Conservation (phyloP, 2,329 filamentous ascomycete species). For the Fusarium veterinarium region DNA sequence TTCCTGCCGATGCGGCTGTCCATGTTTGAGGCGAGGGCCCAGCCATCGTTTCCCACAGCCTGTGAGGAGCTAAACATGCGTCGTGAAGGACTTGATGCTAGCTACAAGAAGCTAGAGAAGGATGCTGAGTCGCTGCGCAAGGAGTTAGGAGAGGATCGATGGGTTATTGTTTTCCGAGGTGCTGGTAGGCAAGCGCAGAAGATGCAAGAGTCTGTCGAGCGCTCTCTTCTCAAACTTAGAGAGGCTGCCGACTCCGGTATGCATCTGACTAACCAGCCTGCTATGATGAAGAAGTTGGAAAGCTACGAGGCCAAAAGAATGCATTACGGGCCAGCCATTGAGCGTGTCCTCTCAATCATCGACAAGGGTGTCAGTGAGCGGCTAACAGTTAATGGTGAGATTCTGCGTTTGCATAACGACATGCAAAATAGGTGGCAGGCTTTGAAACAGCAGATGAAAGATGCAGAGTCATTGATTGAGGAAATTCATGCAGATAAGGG, state of each 20-base stretch:
- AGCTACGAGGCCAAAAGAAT: constrained; percentile 95
- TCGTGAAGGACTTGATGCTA: constrained; percentile 79
- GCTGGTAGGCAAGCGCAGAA: constrained; percentile 92
- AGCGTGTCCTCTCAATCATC: constrained; percentile 90
- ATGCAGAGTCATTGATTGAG: constrained; percentile 80
- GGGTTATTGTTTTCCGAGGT: constrained; percentile 95
- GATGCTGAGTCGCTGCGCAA: constrained; percentile 91
- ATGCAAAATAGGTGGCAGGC: constrained; percentile 85
- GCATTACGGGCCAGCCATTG: constrained; percentile 94
- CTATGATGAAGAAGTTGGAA: constrained; percentile 84
- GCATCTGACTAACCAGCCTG: constrained; percentile 76
- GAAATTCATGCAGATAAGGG: constrained; percentile 74
- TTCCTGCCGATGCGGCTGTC: constrained; percentile 95
- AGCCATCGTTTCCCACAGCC: constrained; percentile 85
- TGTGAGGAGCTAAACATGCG: constrained; percentile 88
- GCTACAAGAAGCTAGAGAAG: constrained; percentile 87
- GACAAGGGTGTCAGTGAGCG: constrained; percentile 95
- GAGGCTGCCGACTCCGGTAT: constrained; percentile 81
- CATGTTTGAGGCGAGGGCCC: constrained; percentile 83
- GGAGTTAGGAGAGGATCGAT: constrained; percentile 93
- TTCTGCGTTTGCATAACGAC: constrained; percentile 85
- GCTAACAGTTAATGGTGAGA: constrained; percentile 96
- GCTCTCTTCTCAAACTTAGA: constrained; percentile 83
- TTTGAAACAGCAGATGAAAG: constrained; percentile 79
- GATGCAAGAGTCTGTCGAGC: constrained; percentile 95